Base-by-base conservation (phyloP, 768 basidiomycete genomes). In the Kwoniella dendrophila region DNA sequence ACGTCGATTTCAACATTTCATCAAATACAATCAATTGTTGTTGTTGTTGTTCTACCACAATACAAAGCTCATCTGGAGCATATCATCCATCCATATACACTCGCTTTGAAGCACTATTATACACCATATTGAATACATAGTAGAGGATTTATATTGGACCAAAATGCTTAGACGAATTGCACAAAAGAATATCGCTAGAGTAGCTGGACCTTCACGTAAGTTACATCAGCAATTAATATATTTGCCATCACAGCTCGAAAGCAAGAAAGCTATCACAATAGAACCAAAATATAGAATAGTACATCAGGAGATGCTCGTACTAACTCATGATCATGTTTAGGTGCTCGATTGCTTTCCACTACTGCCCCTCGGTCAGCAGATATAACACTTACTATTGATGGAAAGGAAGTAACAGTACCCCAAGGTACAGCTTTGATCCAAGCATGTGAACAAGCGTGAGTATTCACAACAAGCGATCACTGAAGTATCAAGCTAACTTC, bases 361-460 rank as follows among this genome's bases (percentile, higher is more conserved):
- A 66, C 76, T 20, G 26, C 51, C 0, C 58, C 72, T n/a, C 57
- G 68, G 53, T 62, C 56, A 33, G 79, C 78, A 6, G 78, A 78
- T 65, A 88, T 97, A 69, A 95, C 92, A 32, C 82, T 98, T 30
- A 95, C 93, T 1, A 88, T 98, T 41, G 94, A 99, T 80, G 95
- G 95, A 66, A 96, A 94, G 81, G 89, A 93, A 82, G 93, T 99
- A 22, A 93, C 92, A 1, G 93, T 99, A 36, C 92, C 92, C 27
- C 92, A 95, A 83, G 95, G 75, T 56, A 90, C 92, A 69, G 93
- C 93, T n/a, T 83, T 95, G 74, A 95, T 96, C 76, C 93, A 96
- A 80, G 93, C 93, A 63, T 95, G 93, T 79, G 92, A 93, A 32
- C 43, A 27, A 56, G 56, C 53, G 63, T 63, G 49, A 63, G 62